Evolutionary conservation across 2,329 filamentous ascomycete genomes (phyloP), one percentile per base, ranked within the genome.

Genomic region (Diaporthe eres): DNA sequence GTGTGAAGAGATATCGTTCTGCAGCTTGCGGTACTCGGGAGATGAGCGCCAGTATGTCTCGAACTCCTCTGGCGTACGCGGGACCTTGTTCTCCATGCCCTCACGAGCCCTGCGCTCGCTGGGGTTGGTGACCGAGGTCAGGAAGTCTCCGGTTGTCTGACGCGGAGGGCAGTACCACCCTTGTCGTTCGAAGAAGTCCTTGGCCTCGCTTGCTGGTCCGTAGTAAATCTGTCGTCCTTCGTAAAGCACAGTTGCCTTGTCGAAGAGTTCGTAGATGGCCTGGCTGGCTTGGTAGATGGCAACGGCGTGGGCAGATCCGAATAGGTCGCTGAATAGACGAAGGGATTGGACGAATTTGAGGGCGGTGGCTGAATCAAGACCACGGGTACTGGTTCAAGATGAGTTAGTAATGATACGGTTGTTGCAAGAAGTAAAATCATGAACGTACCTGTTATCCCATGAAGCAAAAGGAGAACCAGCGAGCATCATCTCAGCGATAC

Each of bases 141-240:
- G 84, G 80, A 94, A 94, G 79, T 94, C 93, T 2, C 89, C 91
- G 0, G 90, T 92, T 0, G 92, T 94, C 80, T 94, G 92, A 3
- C 93, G 88, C 3, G 87, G 82, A 0, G 92, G 92, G 78, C 93
- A 94, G 47, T 88, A 82, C 88, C 91, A 96, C 55, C 94, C 94
- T 83, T 93, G 90, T 17, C 88, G 84, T 79, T 92, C 90, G 76
- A 96, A 95, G 82, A 91, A 95, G 0, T 82, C 81, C 79, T 89
- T 92, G 0, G 94, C 94, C 3, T 86, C 82, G 8, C 80, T 81
- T 0, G 91, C 89, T 0, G 90, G 89, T 0, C 94, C 94, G 77
- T 93, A 96, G 85, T 91, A 96, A 77, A 96, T 96, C 80, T 96
- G 90, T 0, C 92, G 89, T 0, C 94, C 94, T 80, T 95, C 92